phyloP scores from a whole-genome alignment of 345 rosid genomes.

The Populus ilicifolia region DNA sequence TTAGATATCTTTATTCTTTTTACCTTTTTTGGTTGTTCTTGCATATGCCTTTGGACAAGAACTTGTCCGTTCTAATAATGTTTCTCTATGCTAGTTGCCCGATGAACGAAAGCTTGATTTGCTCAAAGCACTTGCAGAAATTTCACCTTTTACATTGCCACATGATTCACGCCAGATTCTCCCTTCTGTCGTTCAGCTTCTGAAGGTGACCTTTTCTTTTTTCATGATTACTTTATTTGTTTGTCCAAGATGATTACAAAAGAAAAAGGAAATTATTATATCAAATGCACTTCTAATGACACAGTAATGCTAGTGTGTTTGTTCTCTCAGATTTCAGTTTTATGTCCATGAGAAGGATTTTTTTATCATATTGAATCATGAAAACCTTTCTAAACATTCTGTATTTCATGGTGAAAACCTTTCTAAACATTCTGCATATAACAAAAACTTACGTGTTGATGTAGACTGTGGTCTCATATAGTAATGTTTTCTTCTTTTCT shows the following conservation, averaged over 20 bases:
- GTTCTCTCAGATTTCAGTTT: constrained; percentile 2
- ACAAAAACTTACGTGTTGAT: background rate
- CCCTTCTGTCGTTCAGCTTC: constrained; percentile 79
- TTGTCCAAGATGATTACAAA: background rate
- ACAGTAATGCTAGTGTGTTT: background rate
- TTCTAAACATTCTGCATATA: background rate
- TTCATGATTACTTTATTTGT: background rate
- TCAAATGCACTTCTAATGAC: background rate
- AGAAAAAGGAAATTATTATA: background rate
- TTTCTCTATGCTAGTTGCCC: constrained; percentile 59
- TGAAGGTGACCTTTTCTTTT: constrained; percentile 53
- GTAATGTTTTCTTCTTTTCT: constrained; percentile 11
- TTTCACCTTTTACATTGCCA: constrained; percentile 78
- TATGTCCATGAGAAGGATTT: background rate
- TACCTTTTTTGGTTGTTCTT: background rate
- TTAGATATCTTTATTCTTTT: background rate
- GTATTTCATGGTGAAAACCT: background rate
- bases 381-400: background rate
- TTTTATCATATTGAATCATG: background rate
- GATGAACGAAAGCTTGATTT: constrained; percentile 95
- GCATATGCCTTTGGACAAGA: background rate
- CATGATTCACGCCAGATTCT: constrained; percentile 94
- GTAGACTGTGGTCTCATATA: background rate
- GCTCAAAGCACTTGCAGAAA: constrained; percentile 92
- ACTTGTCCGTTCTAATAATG: constrained; percentile 1